Conservation (phyloP, 192 early-diverging fungal genomes). For the Funneliformis mosseae region DNA sequence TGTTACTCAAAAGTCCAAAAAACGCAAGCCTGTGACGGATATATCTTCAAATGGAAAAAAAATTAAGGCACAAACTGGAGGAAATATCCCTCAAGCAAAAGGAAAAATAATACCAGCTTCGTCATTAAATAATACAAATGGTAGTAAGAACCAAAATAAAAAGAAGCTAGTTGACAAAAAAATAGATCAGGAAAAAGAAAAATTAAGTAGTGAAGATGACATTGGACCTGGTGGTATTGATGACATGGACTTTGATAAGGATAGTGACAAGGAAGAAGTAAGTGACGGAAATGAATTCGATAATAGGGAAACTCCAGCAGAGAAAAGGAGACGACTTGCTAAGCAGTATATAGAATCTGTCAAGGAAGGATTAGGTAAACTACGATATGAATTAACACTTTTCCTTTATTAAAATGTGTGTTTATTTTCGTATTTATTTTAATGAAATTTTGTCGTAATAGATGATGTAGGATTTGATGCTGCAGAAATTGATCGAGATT, state of each 20-base stretch:
- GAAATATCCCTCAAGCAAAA: slow-evolving; percentile 33
- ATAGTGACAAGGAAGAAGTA: slow-evolving; percentile 33
- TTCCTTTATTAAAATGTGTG: neutral
- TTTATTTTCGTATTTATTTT: slow-evolving; percentile 17
- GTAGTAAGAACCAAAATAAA: slow-evolving; percentile 16
- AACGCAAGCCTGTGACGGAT: neutral
- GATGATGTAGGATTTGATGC: slow-evolving; percentile 84
- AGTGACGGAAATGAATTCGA: slow-evolving; percentile 68
- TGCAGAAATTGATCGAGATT: slow-evolving; percentile 86
- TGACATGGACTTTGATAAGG: slow-evolving; percentile 56
- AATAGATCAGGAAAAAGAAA: slow-evolving; percentile 44
- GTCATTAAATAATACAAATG: slow-evolving; percentile 6
- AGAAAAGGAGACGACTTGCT: slow-evolving; percentile 91
- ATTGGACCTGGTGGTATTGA: slow-evolving; percentile 58
- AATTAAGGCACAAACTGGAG: neutral
- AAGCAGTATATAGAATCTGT: slow-evolving; percentile 89
- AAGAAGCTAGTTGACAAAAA: neutral
- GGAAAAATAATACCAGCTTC: slow-evolving; percentile 17
- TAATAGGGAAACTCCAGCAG: slow-evolving; percentile 84
- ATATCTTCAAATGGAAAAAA: neutral
- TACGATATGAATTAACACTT: neutral
- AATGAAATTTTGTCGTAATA: slow-evolving; percentile 28
- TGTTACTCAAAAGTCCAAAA: neutral
- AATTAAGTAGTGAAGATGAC: slow-evolving; percentile 49
- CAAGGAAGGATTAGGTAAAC: slow-evolving; percentile 58